Evolutionary conservation across 257 asterid species (phyloP).

Genomic region (Nicotiana otophora): DNA sequence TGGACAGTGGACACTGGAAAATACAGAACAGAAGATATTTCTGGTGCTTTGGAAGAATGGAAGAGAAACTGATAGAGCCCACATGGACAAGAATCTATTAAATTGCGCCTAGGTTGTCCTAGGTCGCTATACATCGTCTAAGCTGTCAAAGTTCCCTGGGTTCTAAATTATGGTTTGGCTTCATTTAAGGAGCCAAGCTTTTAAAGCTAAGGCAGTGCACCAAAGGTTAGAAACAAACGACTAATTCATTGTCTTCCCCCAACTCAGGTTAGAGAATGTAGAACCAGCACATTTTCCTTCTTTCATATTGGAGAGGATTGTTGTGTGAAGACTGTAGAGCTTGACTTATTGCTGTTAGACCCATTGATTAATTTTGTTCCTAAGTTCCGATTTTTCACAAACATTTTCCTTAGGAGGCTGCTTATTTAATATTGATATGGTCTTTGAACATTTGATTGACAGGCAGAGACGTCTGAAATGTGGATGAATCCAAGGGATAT

Average conservation of each 20-base stretch:
- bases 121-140: background rate
- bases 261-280: background rate
- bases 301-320: background rate
- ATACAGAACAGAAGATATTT: background rate
- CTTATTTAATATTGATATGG: background rate
- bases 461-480: conserved; percentile 95
- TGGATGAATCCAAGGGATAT: conserved; percentile 87
- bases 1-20: background rate
- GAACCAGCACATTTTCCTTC: background rate
- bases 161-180: background rate
- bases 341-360: background rate
- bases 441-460: background rate
- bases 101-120: background rate
- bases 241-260: background rate
- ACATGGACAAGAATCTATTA: background rate
- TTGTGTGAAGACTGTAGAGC: background rate
- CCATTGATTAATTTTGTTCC: background rate
- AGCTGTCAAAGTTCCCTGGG: background rate
- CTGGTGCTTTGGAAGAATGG: background rate
- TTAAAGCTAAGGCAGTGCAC: background rate
- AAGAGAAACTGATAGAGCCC: background rate
- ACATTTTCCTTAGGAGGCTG: background rate
- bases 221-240: background rate
- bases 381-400: background rate
- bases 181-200: background rate